Evolutionary conservation across 2,329 filamentous ascomycete genomes (phyloP).

Genomic region (Phyllachora maydis): DNA sequence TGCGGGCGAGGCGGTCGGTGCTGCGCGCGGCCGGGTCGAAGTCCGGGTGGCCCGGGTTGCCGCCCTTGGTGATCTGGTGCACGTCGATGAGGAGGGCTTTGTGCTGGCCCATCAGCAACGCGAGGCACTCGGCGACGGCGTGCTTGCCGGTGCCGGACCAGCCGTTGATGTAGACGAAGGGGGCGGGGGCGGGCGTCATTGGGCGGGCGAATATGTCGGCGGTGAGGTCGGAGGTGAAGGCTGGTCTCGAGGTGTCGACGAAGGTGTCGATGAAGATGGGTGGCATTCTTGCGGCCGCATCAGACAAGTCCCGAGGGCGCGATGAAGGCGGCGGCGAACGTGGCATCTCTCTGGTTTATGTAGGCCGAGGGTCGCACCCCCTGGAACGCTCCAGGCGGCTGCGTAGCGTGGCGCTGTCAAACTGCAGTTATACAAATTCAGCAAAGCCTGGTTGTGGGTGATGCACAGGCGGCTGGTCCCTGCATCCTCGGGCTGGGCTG

Average conservation of each 20-base stretch:
- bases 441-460: too few relatives aligned
- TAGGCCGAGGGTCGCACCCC: too few relatives aligned
- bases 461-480: too few relatives aligned
- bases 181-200: slow-evolving; percentile 6
- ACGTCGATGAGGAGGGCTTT: slow-evolving; percentile 10
- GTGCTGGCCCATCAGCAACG: slow-evolving; percentile 10
- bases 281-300: not conserved
- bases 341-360: too few relatives aligned
- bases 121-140: slow-evolving; percentile 11
- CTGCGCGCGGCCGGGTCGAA: slow-evolving; percentile 1
- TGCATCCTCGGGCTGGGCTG: too few relatives aligned
- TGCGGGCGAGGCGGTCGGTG: slow-evolving; percentile 7
- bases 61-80: slow-evolving; percentile 2
- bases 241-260: slow-evolving; percentile 3
- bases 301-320: too few relatives aligned
- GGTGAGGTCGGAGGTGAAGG: too few relatives aligned
- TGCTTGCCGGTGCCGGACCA: slow-evolving; percentile 12
- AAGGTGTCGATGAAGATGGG: slow-evolving; percentile 1
- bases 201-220: slow-evolving; percentile 4
- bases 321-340: too few relatives aligned
- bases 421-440: too few relatives aligned
- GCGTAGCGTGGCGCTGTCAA: too few relatives aligned
- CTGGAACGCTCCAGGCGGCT: too few relatives aligned
- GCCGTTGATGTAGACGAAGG: slow-evolving; percentile 13
- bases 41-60: slow-evolving; percentile 1